Evolutionary conservation across 192 early-diverging fungal genomes (phyloP).

Genomic region (Allomyces macrogynus): DNA sequence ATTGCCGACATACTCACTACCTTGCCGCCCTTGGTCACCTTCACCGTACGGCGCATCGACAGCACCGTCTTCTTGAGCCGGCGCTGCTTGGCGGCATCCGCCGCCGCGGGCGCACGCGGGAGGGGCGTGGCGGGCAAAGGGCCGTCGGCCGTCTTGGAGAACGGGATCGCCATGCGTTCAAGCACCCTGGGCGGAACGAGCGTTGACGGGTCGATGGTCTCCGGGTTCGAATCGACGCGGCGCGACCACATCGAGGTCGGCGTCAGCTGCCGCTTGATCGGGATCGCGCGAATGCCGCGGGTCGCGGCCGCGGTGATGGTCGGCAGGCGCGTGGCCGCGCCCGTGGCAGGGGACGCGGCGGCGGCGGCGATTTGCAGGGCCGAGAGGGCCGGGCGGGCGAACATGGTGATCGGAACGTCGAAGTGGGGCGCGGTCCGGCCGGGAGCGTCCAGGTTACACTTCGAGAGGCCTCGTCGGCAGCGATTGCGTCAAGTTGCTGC

Average conservation of each 20-base stretch:
- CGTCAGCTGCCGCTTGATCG: background rate
- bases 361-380: background rate
- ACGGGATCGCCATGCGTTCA: background rate
- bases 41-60: conserved; percentile 50
- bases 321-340: no score
- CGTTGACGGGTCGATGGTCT: background rate
- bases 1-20: conserved; percentile 64
- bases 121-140: background rate
- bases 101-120: background rate
- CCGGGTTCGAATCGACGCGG: background rate
- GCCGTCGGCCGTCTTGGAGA: background rate
- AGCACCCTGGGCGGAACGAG: background rate
- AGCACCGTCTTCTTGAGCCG: conserved; percentile 46
- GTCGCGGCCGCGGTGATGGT: background rate
- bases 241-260: background rate
- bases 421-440: no score
- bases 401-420: background rate
- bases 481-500: no score
- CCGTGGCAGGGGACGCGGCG: background rate
- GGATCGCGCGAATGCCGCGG: background rate
- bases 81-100: background rate
- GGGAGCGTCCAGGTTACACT: no score
- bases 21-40: conserved; percentile 63
- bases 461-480: no score
- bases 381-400: background rate